Percentiles rank a stretch among this genome's conserved stretches.
phyloP scores from a whole-genome alignment of 73 alveolate species.

The Uronychia binucleata region DNA sequence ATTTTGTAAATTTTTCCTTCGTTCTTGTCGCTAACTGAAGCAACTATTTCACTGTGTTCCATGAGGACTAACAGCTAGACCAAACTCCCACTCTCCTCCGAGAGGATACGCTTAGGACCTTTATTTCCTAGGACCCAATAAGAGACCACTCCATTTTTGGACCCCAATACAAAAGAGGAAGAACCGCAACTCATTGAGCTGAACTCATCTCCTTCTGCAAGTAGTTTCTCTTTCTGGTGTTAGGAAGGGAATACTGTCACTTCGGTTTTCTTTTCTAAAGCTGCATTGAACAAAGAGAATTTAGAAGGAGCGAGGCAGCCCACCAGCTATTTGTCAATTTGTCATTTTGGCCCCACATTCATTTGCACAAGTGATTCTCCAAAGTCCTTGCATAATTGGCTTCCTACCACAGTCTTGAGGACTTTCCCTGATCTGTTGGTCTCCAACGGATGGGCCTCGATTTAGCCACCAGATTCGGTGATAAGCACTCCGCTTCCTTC shows the following conservation, averaged over 20 bases:
- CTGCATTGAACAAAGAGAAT: neutral
- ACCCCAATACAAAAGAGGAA: neutral
- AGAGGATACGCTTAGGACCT: neutral
- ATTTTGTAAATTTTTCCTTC: neutral
- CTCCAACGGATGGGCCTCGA: too few relatives aligned
- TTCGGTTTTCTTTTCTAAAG: neutral
- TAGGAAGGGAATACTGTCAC: neutral
- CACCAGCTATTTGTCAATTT: neutral
- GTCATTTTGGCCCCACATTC: neutral
- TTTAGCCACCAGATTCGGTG: too few relatives aligned
- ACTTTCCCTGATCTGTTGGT: too few relatives aligned
- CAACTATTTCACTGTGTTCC: neutral
- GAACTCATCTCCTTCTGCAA: neutral
- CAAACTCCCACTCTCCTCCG: neutral
- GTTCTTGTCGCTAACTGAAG: neutral
- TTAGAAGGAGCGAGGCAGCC: neutral
- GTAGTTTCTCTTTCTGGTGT: neutral
- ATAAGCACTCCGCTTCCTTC: too few relatives aligned
- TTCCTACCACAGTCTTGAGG: too few relatives aligned
- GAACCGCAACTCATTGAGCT: neutral
- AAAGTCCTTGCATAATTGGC: neutral
- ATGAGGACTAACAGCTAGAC: neutral
- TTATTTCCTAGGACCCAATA: neutral
- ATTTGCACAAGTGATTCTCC: neutral
- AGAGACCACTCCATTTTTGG: neutral